Conservation (phyloP, 208 protist species). For the Kentomonas sorsogonicus region DNA sequence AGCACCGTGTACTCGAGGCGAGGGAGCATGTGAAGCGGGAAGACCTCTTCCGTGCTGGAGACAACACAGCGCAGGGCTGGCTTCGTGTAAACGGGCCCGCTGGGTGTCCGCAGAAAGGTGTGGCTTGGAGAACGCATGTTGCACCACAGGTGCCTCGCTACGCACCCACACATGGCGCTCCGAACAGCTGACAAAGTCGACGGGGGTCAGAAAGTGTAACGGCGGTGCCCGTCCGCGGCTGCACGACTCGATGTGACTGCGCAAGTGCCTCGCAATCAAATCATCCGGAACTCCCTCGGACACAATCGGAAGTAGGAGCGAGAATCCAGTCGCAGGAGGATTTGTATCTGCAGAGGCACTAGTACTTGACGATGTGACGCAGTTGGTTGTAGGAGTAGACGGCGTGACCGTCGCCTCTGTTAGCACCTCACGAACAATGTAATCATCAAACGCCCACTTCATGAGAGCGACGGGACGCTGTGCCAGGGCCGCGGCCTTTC, state of each 20-base stretch:
- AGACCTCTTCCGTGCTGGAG: constrained; percentile 2
- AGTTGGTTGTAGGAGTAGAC: background rate
- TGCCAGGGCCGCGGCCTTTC: constrained; percentile 2
- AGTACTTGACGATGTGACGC: too few relatives aligned
- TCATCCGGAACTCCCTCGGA: constrained; percentile 68
- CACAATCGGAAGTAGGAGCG: constrained; percentile 40
- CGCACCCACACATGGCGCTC: constrained; percentile 50
- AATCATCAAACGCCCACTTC: constrained; percentile 87
- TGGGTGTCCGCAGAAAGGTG: constrained; percentile 19
- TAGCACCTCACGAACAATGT: constrained; percentile 61
- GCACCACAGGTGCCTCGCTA: too few relatives aligned
- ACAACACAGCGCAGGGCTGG: constrained; percentile 21
- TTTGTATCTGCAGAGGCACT: too few relatives aligned
- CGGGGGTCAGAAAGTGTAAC: constrained; percentile 61
- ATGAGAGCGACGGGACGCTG: constrained; percentile 51
- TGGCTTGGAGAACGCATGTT: constrained; percentile 9
- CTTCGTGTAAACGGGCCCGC: constrained; percentile 31
- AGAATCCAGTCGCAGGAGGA: too few relatives aligned
- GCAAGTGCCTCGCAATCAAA: constrained; percentile 25
- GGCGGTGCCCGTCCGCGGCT: constrained; percentile 12
- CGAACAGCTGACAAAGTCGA: constrained; percentile 62
- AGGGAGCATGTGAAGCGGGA: constrained; percentile 53
- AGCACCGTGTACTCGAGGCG: constrained; percentile 57
- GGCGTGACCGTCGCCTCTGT: constrained; percentile 16
- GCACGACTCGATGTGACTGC: constrained; percentile 17